phyloP scores from a whole-genome alignment of 495 filamentous ascomycete species.

The Sordaria brevicollis region DNA sequence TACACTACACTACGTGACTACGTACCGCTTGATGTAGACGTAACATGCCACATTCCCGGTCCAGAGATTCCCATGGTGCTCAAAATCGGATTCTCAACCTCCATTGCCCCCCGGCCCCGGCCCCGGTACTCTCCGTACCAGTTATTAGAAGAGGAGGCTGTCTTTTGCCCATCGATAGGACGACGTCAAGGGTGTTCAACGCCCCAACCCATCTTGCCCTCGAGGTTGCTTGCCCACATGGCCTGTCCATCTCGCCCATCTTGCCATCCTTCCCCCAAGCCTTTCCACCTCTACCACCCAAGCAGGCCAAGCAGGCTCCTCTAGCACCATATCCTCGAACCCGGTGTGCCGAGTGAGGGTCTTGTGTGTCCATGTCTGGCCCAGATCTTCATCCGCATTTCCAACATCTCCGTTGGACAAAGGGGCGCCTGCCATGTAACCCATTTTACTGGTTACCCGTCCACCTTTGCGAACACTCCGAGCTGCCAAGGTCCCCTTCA shows the following conservation, averaged over 20 bases:
- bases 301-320: too few relatives aligned
- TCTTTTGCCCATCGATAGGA: not conserved
- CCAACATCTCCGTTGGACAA: not conserved
- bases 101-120: not conserved
- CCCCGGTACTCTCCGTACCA: not conserved
- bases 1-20: too few relatives aligned
- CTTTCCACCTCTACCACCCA: too few relatives aligned
- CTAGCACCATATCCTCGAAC: not conserved
- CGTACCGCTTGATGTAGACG: too few relatives aligned
- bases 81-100: not conserved
- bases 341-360: not conserved
- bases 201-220: not conserved
- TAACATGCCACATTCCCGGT: not conserved
- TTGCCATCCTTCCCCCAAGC: not conserved
- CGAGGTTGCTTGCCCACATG: not conserved
- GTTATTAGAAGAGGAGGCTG: not conserved
- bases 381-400: not conserved
- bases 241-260: not conserved
- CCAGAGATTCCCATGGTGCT: not conserved
- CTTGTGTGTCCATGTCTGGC: not conserved
- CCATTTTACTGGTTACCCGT: not conserved
- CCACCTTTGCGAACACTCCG: not conserved
- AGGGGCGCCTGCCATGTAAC: not conserved
- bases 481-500: not conserved
- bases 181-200: not conserved